Conservation (phyloP, 2,329 filamentous ascomycete species). For the Pochonia chlamydosporia region DNA sequence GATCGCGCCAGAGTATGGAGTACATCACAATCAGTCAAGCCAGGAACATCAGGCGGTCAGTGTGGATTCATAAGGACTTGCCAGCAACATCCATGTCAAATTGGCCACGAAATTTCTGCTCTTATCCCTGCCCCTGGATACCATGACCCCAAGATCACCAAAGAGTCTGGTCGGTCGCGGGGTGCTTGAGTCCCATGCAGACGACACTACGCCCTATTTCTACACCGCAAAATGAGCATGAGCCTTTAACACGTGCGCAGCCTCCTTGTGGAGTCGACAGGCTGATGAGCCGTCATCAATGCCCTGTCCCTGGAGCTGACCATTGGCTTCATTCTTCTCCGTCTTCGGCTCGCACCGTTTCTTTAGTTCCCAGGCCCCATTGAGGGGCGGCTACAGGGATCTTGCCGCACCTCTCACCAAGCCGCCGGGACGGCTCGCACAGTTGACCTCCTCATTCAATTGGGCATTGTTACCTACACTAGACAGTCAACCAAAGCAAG, state of each 20-base stretch:
- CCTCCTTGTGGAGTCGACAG: constrained; percentile 14
- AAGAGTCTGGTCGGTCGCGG: neutral
- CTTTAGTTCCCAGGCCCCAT: constrained; percentile 17
- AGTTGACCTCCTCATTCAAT: neutral
- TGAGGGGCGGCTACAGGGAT: constrained; percentile 17
- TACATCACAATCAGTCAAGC: neutral
- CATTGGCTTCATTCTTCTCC: constrained; percentile 11
- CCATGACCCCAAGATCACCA: no score
- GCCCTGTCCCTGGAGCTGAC: constrained; percentile 1
- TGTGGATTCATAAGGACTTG: neutral
- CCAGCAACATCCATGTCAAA: neutral
- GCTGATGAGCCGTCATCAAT: neutral
- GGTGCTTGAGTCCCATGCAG: neutral
- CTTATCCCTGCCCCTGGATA: neutral
- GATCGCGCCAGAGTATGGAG: constrained; percentile 13
- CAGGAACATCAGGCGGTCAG: neutral
- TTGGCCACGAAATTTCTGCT: neutral
- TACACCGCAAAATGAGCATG: constrained; percentile 20
- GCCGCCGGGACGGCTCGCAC: constrained; percentile 11
- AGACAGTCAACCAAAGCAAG: neutral
- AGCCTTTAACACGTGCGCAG: constrained; percentile 28
- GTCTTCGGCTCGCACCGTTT: constrained; percentile 32
- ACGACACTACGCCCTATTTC: constrained; percentile 9
- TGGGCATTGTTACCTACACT: neutral
- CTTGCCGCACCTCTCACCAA: constrained; percentile 15